A percentile compares a stretch with the other conserved stretches of the same genome.
Evolutionary conservation across 768 basidiomycete species (phyloP).

Genomic region (Trichaptum fuscoviolaceum): DNA sequence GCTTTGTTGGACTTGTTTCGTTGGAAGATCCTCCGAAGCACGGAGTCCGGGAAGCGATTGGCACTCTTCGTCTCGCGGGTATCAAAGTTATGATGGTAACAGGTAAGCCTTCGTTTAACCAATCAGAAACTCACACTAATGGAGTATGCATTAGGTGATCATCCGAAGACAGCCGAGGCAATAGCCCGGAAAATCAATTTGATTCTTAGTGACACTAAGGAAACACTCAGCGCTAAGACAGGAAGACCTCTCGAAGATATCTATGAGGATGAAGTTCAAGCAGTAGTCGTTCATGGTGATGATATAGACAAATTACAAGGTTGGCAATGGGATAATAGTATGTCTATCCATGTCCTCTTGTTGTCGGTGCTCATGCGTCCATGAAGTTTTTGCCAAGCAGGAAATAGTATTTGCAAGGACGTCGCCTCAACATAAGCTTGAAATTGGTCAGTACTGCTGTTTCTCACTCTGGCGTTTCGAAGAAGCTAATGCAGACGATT

Average conservation of each 20-base stretch:
- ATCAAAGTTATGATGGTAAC: constrained; percentile 80
- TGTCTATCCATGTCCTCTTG: constrained; percentile 15
- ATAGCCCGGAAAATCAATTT: constrained; percentile 71
- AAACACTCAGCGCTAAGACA: constrained; percentile 53
- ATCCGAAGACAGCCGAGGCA: constrained; percentile 70
- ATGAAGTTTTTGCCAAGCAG: constrained; percentile 55
- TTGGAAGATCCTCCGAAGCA: constrained; percentile 70
- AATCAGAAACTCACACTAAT: constrained; percentile 1
- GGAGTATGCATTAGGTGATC: constrained; percentile 39
- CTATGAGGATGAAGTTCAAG: constrained; percentile 63
- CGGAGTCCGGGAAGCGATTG: constrained; percentile 67
- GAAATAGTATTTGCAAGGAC: constrained; percentile 72
- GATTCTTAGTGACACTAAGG: constrained; percentile 60
- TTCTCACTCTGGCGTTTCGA: constrained; percentile 1
- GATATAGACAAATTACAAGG: constrained; percentile 60
- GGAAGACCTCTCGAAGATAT: constrained; percentile 49
- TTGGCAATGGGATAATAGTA: constrained; percentile 74
- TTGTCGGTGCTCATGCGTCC: not conserved
- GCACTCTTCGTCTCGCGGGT: constrained; percentile 62
- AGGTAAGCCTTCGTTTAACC: constrained; percentile 28
- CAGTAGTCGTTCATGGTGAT: constrained; percentile 65
- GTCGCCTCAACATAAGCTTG: constrained; percentile 68
- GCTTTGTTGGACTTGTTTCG: constrained; percentile 61
- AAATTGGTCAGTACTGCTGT: constrained; percentile 45
- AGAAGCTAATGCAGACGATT: constrained; percentile 5